These are phyloP conservation scores for Penicillium concentricum DNA, from an alignment of 2,329 filamentous ascomycete species.

Conservation along the genomic window DNA sequence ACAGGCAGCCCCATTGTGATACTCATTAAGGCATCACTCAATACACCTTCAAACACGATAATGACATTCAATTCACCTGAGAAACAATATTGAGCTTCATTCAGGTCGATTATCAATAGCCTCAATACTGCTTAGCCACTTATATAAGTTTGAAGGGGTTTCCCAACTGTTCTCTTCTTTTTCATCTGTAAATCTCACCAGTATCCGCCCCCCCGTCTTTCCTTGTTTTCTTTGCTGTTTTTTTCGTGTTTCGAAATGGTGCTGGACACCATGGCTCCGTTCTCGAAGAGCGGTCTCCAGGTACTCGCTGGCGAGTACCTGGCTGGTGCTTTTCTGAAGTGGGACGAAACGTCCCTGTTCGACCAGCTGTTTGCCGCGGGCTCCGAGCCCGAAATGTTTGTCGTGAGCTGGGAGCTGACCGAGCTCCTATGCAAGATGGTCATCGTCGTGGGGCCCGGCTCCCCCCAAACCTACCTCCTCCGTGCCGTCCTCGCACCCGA, in stretches of 20 bases:
- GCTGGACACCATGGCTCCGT: not conserved
- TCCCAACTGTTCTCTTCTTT: not conserved
- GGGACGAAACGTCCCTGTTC: not conserved
- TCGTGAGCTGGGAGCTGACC: not conserved
- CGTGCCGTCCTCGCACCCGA: constrained; percentile 5
- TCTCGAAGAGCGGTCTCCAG: constrained; percentile 3
- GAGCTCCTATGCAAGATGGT: constrained; percentile 5
- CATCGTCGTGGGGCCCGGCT: constrained; percentile 5
- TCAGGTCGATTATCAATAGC: not conserved
- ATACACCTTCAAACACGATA: not conserved
- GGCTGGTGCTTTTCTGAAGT: not conserved
- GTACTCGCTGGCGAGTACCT: constrained; percentile 4
- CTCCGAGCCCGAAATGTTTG: not conserved
- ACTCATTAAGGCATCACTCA: not conserved
- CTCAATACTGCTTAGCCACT: not conserved
- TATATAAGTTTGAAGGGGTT: not conserved
- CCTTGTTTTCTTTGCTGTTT: not conserved
- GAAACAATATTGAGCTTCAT: not conserved
- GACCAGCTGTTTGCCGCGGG: not conserved
- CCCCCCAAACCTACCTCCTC: constrained; percentile 1
- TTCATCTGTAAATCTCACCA: not conserved
- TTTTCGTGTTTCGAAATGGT: not conserved
- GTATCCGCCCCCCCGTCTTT: no score
- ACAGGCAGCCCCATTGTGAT: not conserved
- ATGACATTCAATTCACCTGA: not conserved